phyloP scores from a whole-genome alignment of 1,139 yeast species.

The Suhomyces maxii region DNA sequence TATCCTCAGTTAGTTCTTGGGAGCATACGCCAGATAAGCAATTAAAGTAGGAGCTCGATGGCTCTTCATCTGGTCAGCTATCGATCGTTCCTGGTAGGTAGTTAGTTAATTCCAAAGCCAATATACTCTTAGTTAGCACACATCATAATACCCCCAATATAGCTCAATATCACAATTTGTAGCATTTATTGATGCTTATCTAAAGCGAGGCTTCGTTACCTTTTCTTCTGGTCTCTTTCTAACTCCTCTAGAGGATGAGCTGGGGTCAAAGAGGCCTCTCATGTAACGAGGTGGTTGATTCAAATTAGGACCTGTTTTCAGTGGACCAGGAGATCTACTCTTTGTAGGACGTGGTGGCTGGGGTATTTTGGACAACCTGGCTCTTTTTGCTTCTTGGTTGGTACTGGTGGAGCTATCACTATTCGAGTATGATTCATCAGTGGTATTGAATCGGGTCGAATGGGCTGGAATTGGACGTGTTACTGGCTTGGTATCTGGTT shows the following conservation, averaged over 20 bases:
- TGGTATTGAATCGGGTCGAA: not conserved
- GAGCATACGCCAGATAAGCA: no score
- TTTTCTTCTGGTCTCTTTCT: not conserved
- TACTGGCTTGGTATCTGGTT: not conserved
- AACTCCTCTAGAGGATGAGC: slow-evolving; percentile 9
- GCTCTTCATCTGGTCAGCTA: no score
- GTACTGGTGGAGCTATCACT: not conserved
- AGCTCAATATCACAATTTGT: no score
- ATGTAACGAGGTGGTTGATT: slow-evolving; percentile 48
- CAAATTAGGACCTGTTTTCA: slow-evolving; percentile 33
- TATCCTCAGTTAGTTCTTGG: no score
- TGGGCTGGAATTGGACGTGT: not conserved
- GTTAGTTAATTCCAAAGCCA: no score
- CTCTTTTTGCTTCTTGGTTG: slow-evolving; percentile 14
- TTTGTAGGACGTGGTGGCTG: slow-evolving; percentile 11
- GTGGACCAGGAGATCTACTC: slow-evolving; percentile 4
- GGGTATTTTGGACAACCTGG: slow-evolving; percentile 16
- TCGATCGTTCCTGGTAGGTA: no score
- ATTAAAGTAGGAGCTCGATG: no score
- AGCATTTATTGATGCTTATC: not conserved
- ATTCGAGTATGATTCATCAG: not conserved
- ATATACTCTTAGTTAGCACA: no score
- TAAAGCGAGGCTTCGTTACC: slow-evolving; percentile 5
- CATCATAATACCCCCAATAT: no score
- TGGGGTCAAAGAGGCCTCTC: slow-evolving; percentile 38